Evolutionary conservation across 805 yeast genomes (phyloP).

Genomic region (Grigorovia humatica): DNA sequence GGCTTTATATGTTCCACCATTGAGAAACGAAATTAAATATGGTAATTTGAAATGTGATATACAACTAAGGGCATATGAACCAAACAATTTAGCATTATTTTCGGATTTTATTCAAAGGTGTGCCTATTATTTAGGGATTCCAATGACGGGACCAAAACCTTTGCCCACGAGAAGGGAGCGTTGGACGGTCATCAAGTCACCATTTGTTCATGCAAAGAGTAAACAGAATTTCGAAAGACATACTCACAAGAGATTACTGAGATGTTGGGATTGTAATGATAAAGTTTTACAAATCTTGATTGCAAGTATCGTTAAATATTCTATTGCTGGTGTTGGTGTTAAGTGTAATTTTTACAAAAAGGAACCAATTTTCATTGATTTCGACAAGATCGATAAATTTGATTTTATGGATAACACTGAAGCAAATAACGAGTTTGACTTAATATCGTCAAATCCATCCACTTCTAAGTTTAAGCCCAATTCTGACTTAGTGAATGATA

Average conservation of each 20-base stretch:
- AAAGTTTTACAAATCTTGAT: constrained; percentile 78
- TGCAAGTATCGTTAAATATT: constrained; percentile 65
- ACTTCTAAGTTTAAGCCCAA: background rate
- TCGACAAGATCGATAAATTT: background rate
- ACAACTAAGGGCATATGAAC: constrained; percentile 60
- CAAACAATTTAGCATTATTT: constrained; percentile 60
- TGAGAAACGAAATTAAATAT: constrained; percentile 53
- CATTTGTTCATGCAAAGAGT: constrained; percentile 87
- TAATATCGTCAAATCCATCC: background rate
- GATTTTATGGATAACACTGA: background rate
- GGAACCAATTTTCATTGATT: constrained; percentile 27
- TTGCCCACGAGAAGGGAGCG: constrained; percentile 64
- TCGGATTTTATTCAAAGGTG: constrained; percentile 83
- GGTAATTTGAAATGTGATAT: constrained; percentile 75
- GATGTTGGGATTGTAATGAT: constrained; percentile 75
- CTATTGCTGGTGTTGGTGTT: constrained; percentile 74
- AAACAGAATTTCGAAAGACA: constrained; percentile 90
- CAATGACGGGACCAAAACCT: constrained; percentile 65
- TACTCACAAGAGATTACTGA: constrained; percentile 65
- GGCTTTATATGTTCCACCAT: constrained; percentile 70
- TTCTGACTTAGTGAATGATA: constrained; percentile 29
- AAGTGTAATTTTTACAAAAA: constrained; percentile 55
- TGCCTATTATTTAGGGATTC: constrained; percentile 83
- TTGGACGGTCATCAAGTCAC: constrained; percentile 90
- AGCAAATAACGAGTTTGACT: background rate